Evolutionary conservation across 202 grass and related monocot species (phyloP), one percentile per base, ranked within the genome.

Genomic region (Digitaria exilis): DNA sequence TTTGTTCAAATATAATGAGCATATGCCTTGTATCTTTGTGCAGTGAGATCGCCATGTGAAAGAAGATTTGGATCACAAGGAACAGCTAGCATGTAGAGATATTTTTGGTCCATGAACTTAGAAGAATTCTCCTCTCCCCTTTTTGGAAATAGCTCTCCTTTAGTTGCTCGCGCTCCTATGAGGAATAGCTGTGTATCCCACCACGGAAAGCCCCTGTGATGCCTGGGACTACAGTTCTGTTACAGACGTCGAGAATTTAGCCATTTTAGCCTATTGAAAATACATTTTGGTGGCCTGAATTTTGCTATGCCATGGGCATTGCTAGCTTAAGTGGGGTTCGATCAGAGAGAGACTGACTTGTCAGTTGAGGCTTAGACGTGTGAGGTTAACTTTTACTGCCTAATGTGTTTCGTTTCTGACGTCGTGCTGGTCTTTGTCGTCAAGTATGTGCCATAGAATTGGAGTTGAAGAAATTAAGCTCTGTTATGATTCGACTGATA

Each of bases 11-110:
- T 35, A 80, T 18, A 32, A 50, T 75, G 70, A 75, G 6, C 13
- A 50, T 80, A 50, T 80, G 26, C 26, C 43, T 17, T 45, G 10
- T 44, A 54, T 73, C 2, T 81, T 80, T 54, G 11, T 80, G 82
- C 70, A 89, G 87, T 85, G 76, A 80, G 60, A 67, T 37, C 2
- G 28, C 6, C 24, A 63, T 63, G 52, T 9, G 54, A 62, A 58
- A 15, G 70, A 84, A 80, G 9, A n/a, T 55, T 26, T 34, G 34
- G 56, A 71, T 63, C 13, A 15, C 63, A 70, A 42, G 39, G 30
- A 75, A 75, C 32, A 58, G 37, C 37, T 39, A 39, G 51, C 31
- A 42, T 52, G 44, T n/a, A 25, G 76, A 65, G 17, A 44, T 18
- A 82, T 63, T 85, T 55, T 84, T 63, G 60, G 34, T 30, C 42